phyloP scores from a whole-genome alignment of 345 rosid species.

The Populus pruinosa region DNA sequence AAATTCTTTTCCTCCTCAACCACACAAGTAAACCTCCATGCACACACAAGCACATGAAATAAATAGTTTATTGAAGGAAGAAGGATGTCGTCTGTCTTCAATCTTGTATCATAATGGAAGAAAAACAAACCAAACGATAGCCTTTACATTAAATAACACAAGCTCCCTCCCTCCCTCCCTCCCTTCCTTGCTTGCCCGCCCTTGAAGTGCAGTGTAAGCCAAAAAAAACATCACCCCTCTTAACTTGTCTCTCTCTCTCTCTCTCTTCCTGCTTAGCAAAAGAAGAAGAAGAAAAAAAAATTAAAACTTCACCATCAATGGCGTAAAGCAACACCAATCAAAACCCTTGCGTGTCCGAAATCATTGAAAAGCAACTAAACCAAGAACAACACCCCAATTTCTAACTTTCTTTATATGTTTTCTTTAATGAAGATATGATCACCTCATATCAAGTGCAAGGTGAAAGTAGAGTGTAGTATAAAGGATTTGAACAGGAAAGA shows the following conservation, averaged over 20 bases:
- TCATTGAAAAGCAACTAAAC: conserved; percentile 9
- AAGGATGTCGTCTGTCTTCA: background rate
- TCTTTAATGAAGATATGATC: background rate
- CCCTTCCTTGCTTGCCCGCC: background rate
- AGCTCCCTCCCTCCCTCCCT: background rate
- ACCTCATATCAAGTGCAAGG: no score
- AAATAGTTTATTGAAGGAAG: background rate
- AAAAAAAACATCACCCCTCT: conserved; percentile 28
- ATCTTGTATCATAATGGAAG: background rate
- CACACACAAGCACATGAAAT: background rate
- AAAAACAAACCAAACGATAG: conserved; percentile 4
- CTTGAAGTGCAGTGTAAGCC: conserved; percentile 43
- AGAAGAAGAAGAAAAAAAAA: no score
- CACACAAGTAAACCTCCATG: no score
- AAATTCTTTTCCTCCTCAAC: no score
- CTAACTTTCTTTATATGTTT: background rate
- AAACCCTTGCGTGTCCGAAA: conserved; percentile 40
- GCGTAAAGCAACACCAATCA: conserved; percentile 44
- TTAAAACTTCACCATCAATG: conserved; percentile 26
- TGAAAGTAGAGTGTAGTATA: no score
- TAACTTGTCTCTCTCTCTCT: background rate
- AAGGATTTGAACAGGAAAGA: no score
- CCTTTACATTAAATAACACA: background rate
- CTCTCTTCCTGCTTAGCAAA: background rate
- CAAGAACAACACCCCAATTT: background rate